Evolutionary conservation across 768 basidiomycete species (phyloP).

Genomic region (Amanita inopinata): DNA sequence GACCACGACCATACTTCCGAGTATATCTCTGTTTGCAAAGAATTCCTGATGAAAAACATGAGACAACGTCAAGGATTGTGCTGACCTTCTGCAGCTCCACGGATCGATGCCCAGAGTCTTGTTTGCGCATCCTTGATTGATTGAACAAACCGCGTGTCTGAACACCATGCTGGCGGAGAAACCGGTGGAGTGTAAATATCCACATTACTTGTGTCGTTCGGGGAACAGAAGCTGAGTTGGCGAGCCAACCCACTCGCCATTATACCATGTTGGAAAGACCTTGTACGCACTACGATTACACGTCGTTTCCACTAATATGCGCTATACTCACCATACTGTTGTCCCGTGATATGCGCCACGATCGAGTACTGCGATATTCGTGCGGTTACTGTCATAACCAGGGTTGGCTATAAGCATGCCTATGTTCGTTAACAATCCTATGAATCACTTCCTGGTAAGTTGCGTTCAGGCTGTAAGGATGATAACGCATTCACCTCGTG

Average conservation of each 20-base stretch:
- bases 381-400: constrained; percentile 32
- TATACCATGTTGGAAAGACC: constrained; percentile 33
- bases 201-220: constrained; percentile 16
- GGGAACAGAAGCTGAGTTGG: constrained; percentile 26
- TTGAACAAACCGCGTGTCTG: constrained; percentile 22
- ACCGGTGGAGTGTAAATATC: constrained; percentile 16
- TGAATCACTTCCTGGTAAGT: neutral
- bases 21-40: constrained; percentile 25
- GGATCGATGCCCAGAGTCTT: constrained; percentile 27
- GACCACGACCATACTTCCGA: constrained; percentile 33
- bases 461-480: neutral
- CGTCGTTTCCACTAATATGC: neutral
- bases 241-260: constrained; percentile 35
- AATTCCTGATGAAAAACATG: too few species aligned
- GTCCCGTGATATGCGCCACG: constrained; percentile 27
- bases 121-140: constrained; percentile 25
- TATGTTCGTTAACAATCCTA: constrained; percentile 33
- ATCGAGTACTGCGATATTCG: constrained; percentile 26
- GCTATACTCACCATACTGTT: constrained; percentile 21
- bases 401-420: constrained; percentile 38
- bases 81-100: constrained; percentile 17
- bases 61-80: neutral
- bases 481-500: constrained; percentile 24
- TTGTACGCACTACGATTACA: constrained; percentile 7
- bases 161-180: constrained; percentile 27